Conservation (phyloP, 192 early-diverging fungal genomes). For the Coemansia sp. region DNA sequence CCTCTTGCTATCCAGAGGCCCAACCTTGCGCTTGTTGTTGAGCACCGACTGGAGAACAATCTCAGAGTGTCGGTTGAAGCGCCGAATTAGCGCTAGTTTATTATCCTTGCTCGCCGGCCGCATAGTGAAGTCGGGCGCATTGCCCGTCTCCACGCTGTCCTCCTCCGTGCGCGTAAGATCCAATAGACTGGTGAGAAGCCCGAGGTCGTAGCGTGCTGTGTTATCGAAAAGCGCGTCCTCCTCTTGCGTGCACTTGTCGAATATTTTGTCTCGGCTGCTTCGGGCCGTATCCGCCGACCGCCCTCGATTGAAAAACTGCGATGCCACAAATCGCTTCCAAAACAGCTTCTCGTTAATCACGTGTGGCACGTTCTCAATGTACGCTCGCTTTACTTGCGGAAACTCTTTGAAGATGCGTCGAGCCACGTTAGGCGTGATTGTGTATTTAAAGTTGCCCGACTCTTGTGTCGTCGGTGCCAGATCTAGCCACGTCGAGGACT, state of each 20-base stretch:
- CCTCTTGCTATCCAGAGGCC: background rate
- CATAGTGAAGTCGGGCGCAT: conserved; percentile 81
- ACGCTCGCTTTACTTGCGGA: conserved; percentile 80
- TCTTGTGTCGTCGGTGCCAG: conserved; percentile 63
- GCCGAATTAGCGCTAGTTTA: conserved; percentile 70
- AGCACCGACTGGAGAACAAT: conserved; percentile 60
- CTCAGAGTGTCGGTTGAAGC: conserved; percentile 87
- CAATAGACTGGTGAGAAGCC: conserved; percentile 60
- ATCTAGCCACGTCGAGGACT: conserved; percentile 68
- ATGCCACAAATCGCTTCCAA: conserved; percentile 81
- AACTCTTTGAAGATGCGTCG: conserved; percentile 86
- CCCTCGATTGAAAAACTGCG: conserved; percentile 82
- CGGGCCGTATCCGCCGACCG: conserved; percentile 51
- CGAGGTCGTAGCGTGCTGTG: conserved; percentile 51
- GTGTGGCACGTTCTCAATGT: conserved; percentile 76
- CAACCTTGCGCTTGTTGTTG: conserved; percentile 24
- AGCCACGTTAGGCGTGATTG: conserved; percentile 84
- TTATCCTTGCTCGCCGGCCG: conserved; percentile 58
- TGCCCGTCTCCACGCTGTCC: conserved; percentile 76
- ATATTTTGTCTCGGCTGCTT: conserved; percentile 63
- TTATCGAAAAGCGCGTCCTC: conserved; percentile 61
- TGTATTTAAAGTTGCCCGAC: conserved; percentile 76
- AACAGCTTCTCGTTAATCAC: conserved; percentile 71
- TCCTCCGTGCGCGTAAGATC: conserved; percentile 79
- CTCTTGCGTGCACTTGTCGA: conserved; percentile 70